These are phyloP conservation scores for Xerocomellus intermedius DNA, from an alignment of 768 basidiomycete genomes.

Conservation along the genomic window DNA sequence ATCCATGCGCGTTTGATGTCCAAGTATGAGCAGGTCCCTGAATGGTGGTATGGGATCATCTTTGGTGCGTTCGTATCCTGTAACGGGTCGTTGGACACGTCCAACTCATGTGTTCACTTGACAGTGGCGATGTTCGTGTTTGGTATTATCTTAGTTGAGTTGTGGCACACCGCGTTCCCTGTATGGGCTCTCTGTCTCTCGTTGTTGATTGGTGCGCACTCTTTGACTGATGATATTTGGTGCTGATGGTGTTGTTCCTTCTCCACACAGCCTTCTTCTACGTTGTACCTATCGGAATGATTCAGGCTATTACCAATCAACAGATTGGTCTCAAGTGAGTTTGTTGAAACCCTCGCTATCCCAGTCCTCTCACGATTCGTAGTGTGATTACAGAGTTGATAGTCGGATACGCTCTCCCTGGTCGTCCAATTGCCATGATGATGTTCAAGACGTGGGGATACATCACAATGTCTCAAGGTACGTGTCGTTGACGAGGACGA, in stretches of 20 bases:
- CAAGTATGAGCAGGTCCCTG: slow-evolving; percentile 55
- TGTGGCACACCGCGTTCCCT: slow-evolving; percentile 53
- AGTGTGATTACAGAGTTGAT: slow-evolving; percentile 72
- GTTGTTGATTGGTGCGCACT: slow-evolving; percentile 25
- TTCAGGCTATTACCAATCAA: slow-evolving; percentile 79
- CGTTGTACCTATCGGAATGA: slow-evolving; percentile 72
- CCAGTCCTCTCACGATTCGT: slow-evolving; percentile 1
- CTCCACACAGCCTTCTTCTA: slow-evolving; percentile 49
- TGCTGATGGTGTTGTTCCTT: neutral
- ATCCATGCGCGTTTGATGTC: slow-evolving; percentile 62
- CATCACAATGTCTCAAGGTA: slow-evolving; percentile 53
- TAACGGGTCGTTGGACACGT: neutral
- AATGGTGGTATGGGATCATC: slow-evolving; percentile 53
- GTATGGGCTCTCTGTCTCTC: slow-evolving; percentile 44
- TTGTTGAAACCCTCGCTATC: too few species aligned
- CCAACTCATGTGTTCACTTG: neutral
- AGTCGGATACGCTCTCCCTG: slow-evolving; percentile 54
- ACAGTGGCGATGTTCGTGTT: slow-evolving; percentile 53
- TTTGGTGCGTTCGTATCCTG: slow-evolving; percentile 18
- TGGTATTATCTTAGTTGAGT: slow-evolving; percentile 54
- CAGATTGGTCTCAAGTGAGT: slow-evolving; percentile 57
- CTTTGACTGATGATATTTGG: slow-evolving; percentile 1
- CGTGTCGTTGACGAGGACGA: neutral
- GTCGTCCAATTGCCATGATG: slow-evolving; percentile 76
- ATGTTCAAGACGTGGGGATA: slow-evolving; percentile 79